Conservation (phyloP, 257 asterid species). For the Eustoma russellianum region DNA sequence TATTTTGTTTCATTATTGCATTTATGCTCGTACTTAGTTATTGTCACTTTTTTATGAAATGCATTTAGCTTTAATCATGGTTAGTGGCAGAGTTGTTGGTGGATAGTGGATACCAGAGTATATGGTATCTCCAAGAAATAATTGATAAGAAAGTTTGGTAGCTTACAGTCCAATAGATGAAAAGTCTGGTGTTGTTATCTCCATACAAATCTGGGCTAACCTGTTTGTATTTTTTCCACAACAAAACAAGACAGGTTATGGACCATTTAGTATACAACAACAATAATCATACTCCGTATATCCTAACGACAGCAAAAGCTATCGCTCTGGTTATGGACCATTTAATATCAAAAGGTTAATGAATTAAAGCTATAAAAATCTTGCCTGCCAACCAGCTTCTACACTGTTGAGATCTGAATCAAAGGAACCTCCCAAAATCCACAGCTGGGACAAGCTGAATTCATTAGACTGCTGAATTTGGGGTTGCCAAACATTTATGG, state of each 20-base stretch:
- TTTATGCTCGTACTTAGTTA: no score
- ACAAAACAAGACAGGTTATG: not conserved
- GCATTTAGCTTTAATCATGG: no score
- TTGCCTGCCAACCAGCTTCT: slow-evolving; percentile 24
- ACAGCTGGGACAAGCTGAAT: slow-evolving; percentile 19
- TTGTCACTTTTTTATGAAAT: no score
- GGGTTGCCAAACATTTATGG: slow-evolving; percentile 18
- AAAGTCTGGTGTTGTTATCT: slow-evolving; percentile 73
- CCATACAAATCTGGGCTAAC: slow-evolving; percentile 87
- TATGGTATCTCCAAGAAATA: no score
- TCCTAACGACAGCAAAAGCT: no score
- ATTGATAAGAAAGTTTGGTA: not conserved
- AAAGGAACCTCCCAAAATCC: slow-evolving; percentile 19
- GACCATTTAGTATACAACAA: not conserved
- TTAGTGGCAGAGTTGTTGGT: no score
- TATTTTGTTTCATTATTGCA: no score
- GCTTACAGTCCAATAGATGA: slow-evolving; percentile 96
- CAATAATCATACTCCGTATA: no score
- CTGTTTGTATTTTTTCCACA: slow-evolving; percentile 24
- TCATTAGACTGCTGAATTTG: slow-evolving; percentile 18
- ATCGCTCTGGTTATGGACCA: not conserved
- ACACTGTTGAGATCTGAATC: slow-evolving; percentile 19
- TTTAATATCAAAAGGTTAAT: not conserved
- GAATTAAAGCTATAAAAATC: not conserved
- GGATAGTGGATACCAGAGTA: no score